Base-by-base conservation (phyloP, 2,329 filamentous ascomycete genomes). In the Hypoxylon sp. region DNA sequence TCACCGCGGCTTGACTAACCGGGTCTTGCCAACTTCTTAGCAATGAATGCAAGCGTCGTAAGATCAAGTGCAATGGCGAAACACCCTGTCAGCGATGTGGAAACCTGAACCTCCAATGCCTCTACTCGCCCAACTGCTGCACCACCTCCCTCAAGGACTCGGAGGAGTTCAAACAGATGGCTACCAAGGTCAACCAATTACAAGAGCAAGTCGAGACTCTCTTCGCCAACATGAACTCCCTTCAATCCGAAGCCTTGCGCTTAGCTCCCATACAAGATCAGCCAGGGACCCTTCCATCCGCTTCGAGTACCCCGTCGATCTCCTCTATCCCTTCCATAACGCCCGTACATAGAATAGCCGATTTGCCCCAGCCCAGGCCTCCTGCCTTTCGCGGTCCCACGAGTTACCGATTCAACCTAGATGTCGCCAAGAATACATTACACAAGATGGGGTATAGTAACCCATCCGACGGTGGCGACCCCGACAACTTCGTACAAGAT, bases 81-180 rank as follows among this genome's bases (percentile, higher is more conserved):
- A 85, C 84, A 0, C 86, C 88, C 1, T 92, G 89, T 68, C 84
- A 87, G 62, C 82, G 89, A 59, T 92, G 89, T 71, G 86, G 88
- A 70, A 89, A 89, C 69, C 87, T 91, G 75, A 88, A 87, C 69
- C 81, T 90, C 17, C 77, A 84, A 65, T 91, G 89, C 72, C 79
- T 89, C 46, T 91, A 91, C 77, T 83, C 88, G 5, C 84, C 87
- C 13, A 89, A 89, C 72, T 89, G 88, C 75, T 89, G 87, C 74
- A 80, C 86, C 65, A 94, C 87, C 80, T 93, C 87, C 77, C 93
- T 97, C 84, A 95, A 94, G 77, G 94, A 97, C 72, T 93, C 93
- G 48, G 92, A 96, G 8, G 94, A 97, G 76, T 97, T 93, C 82
- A 91, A 89, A 73, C 85, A 89, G 37, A 93, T 97, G 88, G 87